Conservation (phyloP, 495 filamentous ascomycete species). For the Cairneyella variabilis region DNA sequence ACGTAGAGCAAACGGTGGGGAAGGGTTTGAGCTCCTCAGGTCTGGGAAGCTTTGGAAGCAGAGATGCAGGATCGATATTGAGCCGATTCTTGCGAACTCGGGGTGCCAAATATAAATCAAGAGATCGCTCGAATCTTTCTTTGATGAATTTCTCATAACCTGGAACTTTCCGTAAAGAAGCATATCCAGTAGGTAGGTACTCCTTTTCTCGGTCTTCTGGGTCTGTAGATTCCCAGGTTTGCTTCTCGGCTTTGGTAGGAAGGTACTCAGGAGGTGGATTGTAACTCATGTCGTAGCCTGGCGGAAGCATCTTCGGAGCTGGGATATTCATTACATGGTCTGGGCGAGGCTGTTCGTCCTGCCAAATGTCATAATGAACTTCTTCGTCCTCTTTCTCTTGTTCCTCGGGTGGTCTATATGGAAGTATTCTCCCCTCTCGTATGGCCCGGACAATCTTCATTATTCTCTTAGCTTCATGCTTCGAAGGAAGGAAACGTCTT, state of each 20-base stretch:
- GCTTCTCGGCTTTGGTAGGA: conserved; percentile 76
- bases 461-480: conserved; percentile 92
- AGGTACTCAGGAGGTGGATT: conserved; percentile 96
- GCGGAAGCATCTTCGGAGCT: conserved; percentile 92
- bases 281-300: conserved; percentile 91
- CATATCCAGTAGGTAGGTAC: conserved; percentile 76
- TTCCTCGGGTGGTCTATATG: conserved; percentile 79
- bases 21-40: conserved; percentile 92
- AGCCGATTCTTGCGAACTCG: conserved; percentile 87
- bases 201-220: conserved; percentile 89
- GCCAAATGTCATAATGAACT: conserved; percentile 84
- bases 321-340: conserved; percentile 92
- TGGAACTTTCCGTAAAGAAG: conserved; percentile 83
- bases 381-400: conserved; percentile 57
- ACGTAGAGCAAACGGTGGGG: conserved; percentile 77
- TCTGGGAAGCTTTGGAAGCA: conserved; percentile 91
- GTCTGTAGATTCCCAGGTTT: conserved; percentile 84
- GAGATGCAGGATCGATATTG: conserved; percentile 91
- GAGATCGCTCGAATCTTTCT: conserved; percentile 90
- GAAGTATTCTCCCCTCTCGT: conserved; percentile 86
- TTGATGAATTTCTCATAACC: conserved; percentile 90
- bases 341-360: conserved; percentile 76
- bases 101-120: conserved; percentile 94
- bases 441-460: conserved; percentile 99
- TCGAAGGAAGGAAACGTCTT: conserved; percentile 93